A percentile compares a stretch with the other conserved stretches of the same genome.
phyloP scores from a whole-genome alignment of 148 eudicot genomes.

The Vaccinium darrowii region DNA sequence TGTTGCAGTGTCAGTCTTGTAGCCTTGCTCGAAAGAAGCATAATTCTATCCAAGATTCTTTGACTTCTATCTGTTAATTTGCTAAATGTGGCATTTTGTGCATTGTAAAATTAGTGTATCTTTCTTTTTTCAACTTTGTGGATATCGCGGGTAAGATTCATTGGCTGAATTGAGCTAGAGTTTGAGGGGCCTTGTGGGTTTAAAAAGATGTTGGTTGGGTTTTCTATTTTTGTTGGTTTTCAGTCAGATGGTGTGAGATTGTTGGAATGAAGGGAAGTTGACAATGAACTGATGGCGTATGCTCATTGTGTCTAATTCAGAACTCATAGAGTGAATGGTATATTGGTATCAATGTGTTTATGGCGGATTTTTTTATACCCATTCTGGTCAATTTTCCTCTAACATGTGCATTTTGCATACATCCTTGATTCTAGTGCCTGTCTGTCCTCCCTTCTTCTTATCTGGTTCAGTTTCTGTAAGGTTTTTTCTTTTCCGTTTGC shows the following conservation, averaged over 20 bases:
- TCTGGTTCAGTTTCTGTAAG: background rate
- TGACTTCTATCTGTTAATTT: too few species aligned
- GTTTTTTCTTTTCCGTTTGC: background rate
- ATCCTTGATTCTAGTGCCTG: background rate
- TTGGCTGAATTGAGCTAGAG: background rate
- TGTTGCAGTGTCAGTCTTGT: too few species aligned
- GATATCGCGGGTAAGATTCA: too few species aligned
- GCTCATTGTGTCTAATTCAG: background rate
- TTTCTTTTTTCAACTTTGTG: too few species aligned
- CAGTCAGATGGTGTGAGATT: background rate
- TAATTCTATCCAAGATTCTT: too few species aligned
- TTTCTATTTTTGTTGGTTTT: background rate
- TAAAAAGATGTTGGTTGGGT: background rate
- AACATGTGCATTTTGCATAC: background rate
- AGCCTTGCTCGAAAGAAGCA: too few species aligned
- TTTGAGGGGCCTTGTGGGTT: background rate
- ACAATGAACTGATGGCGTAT: background rate
- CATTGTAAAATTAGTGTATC: too few species aligned
- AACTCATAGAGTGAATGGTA: background rate
- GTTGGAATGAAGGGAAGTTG: background rate
- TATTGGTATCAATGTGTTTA: background rate
- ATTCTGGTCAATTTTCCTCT: background rate
- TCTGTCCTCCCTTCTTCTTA: background rate
- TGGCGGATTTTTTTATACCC: background rate
- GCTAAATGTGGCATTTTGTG: too few species aligned